Base-by-base conservation (phyloP, 2,329 filamentous ascomycete species). In the Neopestalotiopsis rosae region DNA sequence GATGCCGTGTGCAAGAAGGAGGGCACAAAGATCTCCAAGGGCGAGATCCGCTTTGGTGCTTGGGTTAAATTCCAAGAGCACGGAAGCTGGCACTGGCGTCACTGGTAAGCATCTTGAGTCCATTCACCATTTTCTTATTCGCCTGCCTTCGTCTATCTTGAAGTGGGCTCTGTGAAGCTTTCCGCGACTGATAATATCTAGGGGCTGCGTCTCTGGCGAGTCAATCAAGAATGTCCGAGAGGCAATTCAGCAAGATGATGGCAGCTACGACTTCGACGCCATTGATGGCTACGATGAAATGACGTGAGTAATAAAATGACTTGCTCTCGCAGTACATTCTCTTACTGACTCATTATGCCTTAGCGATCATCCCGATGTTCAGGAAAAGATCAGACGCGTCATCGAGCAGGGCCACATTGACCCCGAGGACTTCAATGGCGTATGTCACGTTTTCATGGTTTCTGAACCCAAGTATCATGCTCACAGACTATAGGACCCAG, bases 141-240 rank as follows among this genome's bases (percentile, higher is more conserved):
- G 3, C 24, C 24, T 7, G 34, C 14, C 59, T 20, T 17, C 30
- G n/a, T 13, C 7, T 20, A 59, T 59, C 59, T 56, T 28, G 28
- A 67, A 58, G 57, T 40, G 34, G 61, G 42, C 14, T 61, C 61
- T 67, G 69, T 69, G 61, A 34, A 69, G 56, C 1, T 56, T n/a
- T 62, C 66, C 3, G 63, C 63, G 68, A n/a, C 40, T 61, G 2
- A 32, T 28, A 6, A 17, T n/a, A 38, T 3, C 28, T 65, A 97
- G 95, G 95, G 95, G 95, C 38, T 98, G 95, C 75, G 89, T 95
- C 45, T 97, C 94, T 17, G 94, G 94, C 28, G 85, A 87, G 67
- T 89, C 94, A 75, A 83, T 98, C 69, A 76, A 83, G 68, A 91
- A 93, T 71, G 81, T 94, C 62, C 87, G 90, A 69, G 85, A 90